Evolutionary conservation across 2,329 filamentous ascomycete genomes (phyloP), one percentile per base, ranked within the genome.

Genomic region (Tolypocladium inflatum): DNA sequence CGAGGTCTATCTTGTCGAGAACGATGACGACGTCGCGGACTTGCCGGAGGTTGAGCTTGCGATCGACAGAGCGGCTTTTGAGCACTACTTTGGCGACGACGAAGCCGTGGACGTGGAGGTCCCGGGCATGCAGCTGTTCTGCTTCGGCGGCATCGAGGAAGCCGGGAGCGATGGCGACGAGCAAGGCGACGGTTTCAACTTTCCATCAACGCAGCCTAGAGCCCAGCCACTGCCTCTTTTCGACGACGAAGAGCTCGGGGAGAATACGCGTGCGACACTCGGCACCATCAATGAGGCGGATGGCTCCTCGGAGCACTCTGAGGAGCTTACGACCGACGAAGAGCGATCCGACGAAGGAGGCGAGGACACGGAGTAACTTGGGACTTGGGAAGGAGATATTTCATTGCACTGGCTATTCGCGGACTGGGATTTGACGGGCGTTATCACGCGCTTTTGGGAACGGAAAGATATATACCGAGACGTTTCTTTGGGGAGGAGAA

Each of bases 31-130:
- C 0, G 19, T 62, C 1, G 60, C 60, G 0, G 57, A 65, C 17
- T 54, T 74, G 13, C 70, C 68, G 0, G 66, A 69, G 54, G 58
- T 66, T 39, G 71, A 73, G 55, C 52, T 73, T 19, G 62, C 63
- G 1, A 55, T 74, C 3, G 69, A 73, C 10, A 55, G 64, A 6
- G 63, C 67, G 1, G 61, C 55, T 0, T 72, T 64, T 17, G 66
- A 68, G 54, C 52, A 60, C 13, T 61, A 65, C n/a, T 66, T 64
- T 35, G 62, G 62, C 0, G 43, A 60, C 5, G 59, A 58, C 0
- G 68, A 61, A 0, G 65, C 62, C 2, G 54, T 72, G 2, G 68
- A 71, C 2, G 51, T 73, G 3, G 66, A 71, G 43, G 59, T 73
- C 11, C 58, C 59, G 3, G 66, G 60, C 3, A 55, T 57, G 9